Evolutionary conservation across 2,329 filamentous ascomycete species (phyloP), one percentile per base, ranked within the genome.

Genomic region (Rhynchosporium graminicola): DNA sequence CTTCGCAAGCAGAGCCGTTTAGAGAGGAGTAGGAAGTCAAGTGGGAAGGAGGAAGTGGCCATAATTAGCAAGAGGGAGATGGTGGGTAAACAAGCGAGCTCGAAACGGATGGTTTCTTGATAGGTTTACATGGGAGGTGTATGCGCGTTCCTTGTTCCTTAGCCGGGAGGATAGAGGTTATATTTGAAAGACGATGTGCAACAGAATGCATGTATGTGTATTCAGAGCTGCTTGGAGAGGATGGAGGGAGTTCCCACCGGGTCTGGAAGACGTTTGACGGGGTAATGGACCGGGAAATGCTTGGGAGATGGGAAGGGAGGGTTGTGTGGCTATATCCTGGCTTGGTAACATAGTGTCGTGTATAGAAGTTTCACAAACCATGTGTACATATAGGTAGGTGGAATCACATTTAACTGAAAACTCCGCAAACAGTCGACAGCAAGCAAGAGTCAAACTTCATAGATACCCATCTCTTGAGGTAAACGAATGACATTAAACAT

Each of bases 121-220:
- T 54, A 20, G 28, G 20, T 26, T 57, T 6, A 40, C 29, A 20
- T 13, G 45, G 43, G 45, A 40, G 38, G 15, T 9, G 13, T 38
- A 54, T 54, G 59, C 59, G 43, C 42, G 51, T 52, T 60, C 57
- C 50, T 59, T 55, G 48, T 51, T 52, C 28, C 51, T 56, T 43
- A 59, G 26, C 45, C 45, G 46, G 33, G 33, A 56, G 43, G 31
- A 20, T 15, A 3, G 26, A 42, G 42, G 43, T 57, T 57, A 57
- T 57, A 57, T 40, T 13, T 57, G 54, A 57, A 28, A 46, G 54
- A 33, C 54, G 50, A 59, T 10, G 10, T 52, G 28, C 29, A 47
- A 46, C 42, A 63, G 61, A 54, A 36, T 36, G 33, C 33, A 36
- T 36, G 6, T 36, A 10, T 6, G 33, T 10, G 33, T 36, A 10